These are phyloP conservation scores for Rhexocercosporidium sp. DNA, from an alignment of 2,329 filamentous ascomycete species.

Conservation along the genomic window DNA sequence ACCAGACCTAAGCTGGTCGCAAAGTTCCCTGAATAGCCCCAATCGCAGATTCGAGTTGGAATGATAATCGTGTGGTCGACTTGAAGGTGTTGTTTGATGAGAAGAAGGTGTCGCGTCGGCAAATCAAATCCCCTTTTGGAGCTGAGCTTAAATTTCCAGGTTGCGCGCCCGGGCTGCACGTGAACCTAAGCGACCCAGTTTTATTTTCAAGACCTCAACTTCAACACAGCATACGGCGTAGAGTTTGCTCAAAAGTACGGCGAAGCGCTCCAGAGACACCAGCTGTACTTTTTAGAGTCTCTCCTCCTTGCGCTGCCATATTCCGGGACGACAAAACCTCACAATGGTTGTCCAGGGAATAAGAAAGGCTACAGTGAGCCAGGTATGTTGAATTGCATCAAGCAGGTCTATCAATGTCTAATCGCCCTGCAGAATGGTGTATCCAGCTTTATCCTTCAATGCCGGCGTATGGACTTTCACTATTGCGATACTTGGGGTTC, in stretches of 20 bases:
- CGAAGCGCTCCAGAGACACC: neutral
- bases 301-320: neutral
- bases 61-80: neutral
- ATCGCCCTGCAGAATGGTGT: constrained; percentile 81
- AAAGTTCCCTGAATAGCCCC: neutral
- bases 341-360: constrained; percentile 60
- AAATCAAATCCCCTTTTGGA: neutral
- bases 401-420: constrained; percentile 15
- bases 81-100: neutral
- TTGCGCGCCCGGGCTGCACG: neutral
- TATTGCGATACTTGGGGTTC: constrained; percentile 97
- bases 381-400: constrained; percentile 48
- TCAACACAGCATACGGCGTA: neutral
- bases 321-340: neutral
- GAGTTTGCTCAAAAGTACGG: neutral
- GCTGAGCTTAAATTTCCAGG: constrained; percentile 6
- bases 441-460: constrained; percentile 95
- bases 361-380: constrained; percentile 56
- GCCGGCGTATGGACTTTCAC: constrained; percentile 93
- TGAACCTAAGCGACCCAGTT: neutral
- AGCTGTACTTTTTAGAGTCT: neutral
- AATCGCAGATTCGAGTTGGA: constrained; percentile 2
- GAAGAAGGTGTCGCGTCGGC: constrained; percentile 1
- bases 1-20: constrained; percentile 6
- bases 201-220: neutral